Evolutionary conservation across 306 rosid species (phyloP).

Genomic region (barrel medic (Medicago truncatula)): DNA sequence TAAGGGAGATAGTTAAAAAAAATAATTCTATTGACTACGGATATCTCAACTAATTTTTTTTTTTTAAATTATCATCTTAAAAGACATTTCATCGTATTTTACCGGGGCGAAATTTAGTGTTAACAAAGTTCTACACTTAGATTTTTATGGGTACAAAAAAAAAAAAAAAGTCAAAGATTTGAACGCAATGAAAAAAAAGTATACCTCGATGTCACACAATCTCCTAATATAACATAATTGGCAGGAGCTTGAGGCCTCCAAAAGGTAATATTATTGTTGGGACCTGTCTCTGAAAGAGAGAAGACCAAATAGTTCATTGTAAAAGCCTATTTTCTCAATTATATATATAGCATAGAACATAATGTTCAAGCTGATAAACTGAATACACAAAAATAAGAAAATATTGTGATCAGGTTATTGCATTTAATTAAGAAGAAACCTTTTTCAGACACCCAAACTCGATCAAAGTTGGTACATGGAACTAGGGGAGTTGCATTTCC

Average conservation of each 20-base stretch:
- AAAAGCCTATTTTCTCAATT: constrained; percentile 34
- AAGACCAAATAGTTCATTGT: constrained; percentile 32
- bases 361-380: constrained; percentile 23
- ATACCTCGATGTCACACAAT: constrained; percentile 94
- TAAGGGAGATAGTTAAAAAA: not conserved
- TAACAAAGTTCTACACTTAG: not conserved
- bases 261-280: constrained; percentile 69
- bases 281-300: constrained; percentile 61
- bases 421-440: constrained; percentile 54
- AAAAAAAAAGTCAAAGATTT: not conserved
- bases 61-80: not conserved
- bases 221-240: constrained; percentile 90
- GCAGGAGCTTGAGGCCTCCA: constrained; percentile 98
- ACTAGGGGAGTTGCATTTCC: constrained; percentile 80
- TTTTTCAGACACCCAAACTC: constrained; percentile 85
- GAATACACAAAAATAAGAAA: constrained; percentile 29
- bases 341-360: constrained; percentile 14
- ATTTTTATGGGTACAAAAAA: constrained; percentile 21
- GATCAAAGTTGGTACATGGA: constrained; percentile 84
- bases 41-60: not conserved
- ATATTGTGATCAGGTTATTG: not conserved
- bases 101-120: constrained; percentile 4
- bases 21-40: not conserved
- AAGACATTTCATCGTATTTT: constrained; percentile 1
- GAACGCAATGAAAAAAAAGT: not conserved